A percentile compares a stretch with the other conserved stretches of the same genome.
These are phyloP conservation scores for Wallemia ichthyophaga DNA, from an alignment of 1,284 basidiomycete genomes.

Conservation along the genomic window DNA sequence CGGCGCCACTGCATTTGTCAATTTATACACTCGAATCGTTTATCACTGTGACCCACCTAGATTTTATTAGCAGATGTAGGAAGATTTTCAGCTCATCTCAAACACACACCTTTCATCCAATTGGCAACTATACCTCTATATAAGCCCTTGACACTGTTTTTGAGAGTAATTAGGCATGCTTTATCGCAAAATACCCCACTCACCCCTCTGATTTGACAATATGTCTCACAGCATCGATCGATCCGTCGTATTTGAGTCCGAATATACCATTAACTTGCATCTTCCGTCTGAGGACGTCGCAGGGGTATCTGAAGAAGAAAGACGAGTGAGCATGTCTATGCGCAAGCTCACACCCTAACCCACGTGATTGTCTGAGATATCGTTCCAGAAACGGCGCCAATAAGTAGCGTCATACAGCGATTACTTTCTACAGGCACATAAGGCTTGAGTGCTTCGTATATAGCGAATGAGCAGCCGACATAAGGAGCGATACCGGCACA, in stretches of 20 bases:
- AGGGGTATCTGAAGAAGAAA: neutral
- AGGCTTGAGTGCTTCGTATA: neutral
- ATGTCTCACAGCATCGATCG: neutral
- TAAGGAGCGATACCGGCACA: neutral
- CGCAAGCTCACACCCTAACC: neutral
- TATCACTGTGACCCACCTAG: too few species aligned
- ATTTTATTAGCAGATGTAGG: too few species aligned
- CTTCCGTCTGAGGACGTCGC: neutral
- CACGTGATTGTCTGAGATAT: neutral
- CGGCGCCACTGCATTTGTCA: neutral
- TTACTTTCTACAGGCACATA: neutral
- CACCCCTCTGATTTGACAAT: neutral
- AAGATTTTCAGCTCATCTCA: neutral
- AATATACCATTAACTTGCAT: neutral
- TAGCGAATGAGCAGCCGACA: neutral
- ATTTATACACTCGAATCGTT: too few species aligned
- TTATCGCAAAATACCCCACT: neutral
- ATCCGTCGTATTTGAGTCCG: neutral
- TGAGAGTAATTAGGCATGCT: neutral
- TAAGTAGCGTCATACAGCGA: neutral
- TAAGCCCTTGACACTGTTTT: neutral
- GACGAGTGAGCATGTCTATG: too few species aligned
- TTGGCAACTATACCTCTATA: neutral
- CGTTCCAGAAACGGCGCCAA: neutral
- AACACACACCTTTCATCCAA: neutral